Percentiles rank a stretch among this genome's conserved stretches.
Conservation (phyloP, 148 eudicot species). For the Nepenthes gracilis region DNA sequence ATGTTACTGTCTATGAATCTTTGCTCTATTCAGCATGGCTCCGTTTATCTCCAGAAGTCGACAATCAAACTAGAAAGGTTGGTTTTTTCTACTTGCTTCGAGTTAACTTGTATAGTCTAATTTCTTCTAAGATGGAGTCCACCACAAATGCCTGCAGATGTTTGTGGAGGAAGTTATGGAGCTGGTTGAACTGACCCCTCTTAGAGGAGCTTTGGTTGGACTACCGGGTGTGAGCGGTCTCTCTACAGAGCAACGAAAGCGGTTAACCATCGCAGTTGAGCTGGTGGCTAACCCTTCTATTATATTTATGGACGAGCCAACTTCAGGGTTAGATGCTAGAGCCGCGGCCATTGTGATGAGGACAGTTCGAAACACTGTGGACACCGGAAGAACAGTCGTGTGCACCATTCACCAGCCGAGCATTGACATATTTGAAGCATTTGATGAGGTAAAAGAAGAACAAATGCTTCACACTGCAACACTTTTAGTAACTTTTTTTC, state of each 20-base stretch:
- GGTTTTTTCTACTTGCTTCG: background rate
- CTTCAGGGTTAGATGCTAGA: constrained; percentile 68
- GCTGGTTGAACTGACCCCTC: constrained; percentile 26
- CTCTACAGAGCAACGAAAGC: constrained; percentile 63
- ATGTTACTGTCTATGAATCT: constrained; percentile 70
- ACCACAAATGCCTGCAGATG: constrained; percentile 21
- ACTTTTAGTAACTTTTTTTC: too few species aligned
- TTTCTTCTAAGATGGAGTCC: too few species aligned
- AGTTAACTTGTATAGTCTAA: too few species aligned
- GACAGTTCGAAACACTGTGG: constrained; percentile 39
- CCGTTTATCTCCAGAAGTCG: constrained; percentile 54
- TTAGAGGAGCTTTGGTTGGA: constrained; percentile 41
- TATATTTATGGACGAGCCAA: constrained; percentile 71
- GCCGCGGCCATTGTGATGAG: constrained; percentile 80
- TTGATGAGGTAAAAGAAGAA: constrained; percentile 42
- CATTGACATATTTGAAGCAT: constrained; percentile 53
- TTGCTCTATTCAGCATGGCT: constrained; percentile 71
- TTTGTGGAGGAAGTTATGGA: constrained; percentile 57
- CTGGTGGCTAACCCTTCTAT: constrained; percentile 61
- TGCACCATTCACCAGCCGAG: constrained; percentile 71
- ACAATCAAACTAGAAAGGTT: constrained; percentile 45
- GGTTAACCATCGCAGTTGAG: constrained; percentile 66
- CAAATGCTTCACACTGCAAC: too few species aligned
- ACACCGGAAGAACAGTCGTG: constrained; percentile 48
- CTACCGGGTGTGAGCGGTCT: constrained; percentile 44